Evolutionary conservation across 495 filamentous ascomycete species (phyloP).

Genomic region (Aspergillus olivimuriae): DNA sequence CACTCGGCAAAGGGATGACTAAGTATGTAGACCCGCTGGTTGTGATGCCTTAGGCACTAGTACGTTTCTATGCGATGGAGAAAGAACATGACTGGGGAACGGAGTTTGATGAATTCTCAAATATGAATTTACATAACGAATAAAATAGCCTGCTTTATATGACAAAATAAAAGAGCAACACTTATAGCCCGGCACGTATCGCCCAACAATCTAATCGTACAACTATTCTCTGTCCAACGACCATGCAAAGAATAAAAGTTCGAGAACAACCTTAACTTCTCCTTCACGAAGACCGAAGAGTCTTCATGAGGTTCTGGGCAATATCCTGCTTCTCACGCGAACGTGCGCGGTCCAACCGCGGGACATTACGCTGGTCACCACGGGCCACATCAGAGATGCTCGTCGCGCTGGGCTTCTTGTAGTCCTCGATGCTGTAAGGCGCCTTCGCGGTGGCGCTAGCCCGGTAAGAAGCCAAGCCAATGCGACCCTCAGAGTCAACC

Average conservation of each 20-base stretch:
- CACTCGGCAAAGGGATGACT: neutral
- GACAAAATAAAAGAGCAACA: conserved; percentile 20
- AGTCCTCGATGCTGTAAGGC: conserved; percentile 42
- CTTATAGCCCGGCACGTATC: conserved; percentile 29
- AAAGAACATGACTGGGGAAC: too few relatives aligned
- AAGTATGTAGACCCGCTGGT: neutral
- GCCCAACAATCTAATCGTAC: conserved; percentile 35
- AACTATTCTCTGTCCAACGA: conserved; percentile 22
- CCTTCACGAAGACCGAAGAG: conserved; percentile 9
- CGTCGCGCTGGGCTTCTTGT: conserved; percentile 20
- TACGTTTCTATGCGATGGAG: too few relatives aligned
- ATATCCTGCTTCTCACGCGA: conserved; percentile 15
- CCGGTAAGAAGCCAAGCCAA: conserved; percentile 44
- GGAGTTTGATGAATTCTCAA: too few relatives aligned
- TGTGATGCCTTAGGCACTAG: neutral
- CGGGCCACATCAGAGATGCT: conserved; percentile 23
- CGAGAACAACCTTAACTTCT: neutral
- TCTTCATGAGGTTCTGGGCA: conserved; percentile 29
- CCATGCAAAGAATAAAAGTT: conserved; percentile 6
- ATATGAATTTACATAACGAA: conserved; percentile 9
- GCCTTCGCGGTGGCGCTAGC: conserved; percentile 38
- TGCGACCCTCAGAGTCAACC: conserved; percentile 54
- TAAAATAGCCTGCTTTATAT: conserved; percentile 25
- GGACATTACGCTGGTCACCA: conserved; percentile 22
- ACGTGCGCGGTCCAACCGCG: conserved; percentile 25